Evolutionary conservation across 805 yeast species (phyloP).

Genomic region (Sporopachydermia lactativora): DNA sequence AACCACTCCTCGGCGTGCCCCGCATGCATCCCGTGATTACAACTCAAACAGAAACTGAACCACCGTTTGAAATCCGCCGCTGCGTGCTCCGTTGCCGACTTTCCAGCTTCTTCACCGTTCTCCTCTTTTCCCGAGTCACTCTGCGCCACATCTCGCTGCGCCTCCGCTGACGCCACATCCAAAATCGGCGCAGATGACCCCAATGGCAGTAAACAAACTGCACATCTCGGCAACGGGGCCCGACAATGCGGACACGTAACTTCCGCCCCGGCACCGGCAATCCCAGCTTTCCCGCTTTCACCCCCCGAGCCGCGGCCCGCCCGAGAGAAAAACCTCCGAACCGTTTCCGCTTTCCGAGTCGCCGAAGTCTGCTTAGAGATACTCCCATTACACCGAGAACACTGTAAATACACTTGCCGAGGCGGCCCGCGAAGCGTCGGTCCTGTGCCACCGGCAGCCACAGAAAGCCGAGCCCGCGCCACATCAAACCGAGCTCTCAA

Average conservation of each 20-base stretch:
- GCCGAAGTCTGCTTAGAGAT: conserved; percentile 26
- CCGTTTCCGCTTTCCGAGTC: conserved; percentile 4
- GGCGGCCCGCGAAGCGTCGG: conserved; percentile 38
- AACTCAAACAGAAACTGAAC: conserved; percentile 83
- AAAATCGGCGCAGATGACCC: conserved; percentile 46
- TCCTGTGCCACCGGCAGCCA: conserved; percentile 30
- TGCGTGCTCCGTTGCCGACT: conserved; percentile 7
- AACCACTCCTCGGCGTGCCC: conserved; percentile 97
- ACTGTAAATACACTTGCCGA: conserved; percentile 68
- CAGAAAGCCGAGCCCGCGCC: conserved; percentile 49
- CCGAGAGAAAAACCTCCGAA: conserved; percentile 5
- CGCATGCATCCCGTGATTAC: conserved; percentile 92
- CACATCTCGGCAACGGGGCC: conserved; percentile 77
- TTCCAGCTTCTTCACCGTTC: conserved; percentile 4
- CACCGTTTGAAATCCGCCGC: conserved; percentile 17
- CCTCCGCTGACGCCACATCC: conserved; percentile 15
- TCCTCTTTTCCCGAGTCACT: conserved; percentile 3
- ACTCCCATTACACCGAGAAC: conserved; percentile 70
- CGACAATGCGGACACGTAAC: conserved; percentile 71
- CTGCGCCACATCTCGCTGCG: too few species aligned
- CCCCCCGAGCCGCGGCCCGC: conserved; percentile 16
- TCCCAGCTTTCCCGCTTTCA: too few species aligned
- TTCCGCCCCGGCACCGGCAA: conserved; percentile 7
- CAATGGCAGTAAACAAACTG: conserved; percentile 69
- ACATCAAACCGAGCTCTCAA: conserved; percentile 79